A percentile compares a stretch with the other conserved stretches of the same genome.
These are phyloP conservation scores for Salix udensis DNA, from an alignment of 345 rosid genomes.

Conservation along the genomic window DNA sequence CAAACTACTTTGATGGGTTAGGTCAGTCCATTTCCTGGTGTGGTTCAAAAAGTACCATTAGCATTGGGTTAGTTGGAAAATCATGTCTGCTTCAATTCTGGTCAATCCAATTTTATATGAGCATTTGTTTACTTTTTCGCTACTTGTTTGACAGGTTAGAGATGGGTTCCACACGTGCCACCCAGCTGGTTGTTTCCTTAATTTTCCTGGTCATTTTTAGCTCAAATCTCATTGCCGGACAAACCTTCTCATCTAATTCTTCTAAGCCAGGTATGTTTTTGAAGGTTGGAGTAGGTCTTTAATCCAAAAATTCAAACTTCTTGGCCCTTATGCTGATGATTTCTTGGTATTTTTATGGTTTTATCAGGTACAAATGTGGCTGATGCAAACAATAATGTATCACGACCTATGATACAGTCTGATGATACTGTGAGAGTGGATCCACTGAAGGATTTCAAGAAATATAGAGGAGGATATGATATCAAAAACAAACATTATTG, in stretches of 20 bases:
- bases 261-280: constrained; percentile 20
- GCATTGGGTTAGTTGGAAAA: not conserved
- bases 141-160: constrained; percentile 25
- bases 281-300: not conserved
- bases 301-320: not conserved
- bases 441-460: constrained; percentile 43
- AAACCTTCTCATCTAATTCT: not conserved
- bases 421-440: constrained; percentile 56
- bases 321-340: not conserved
- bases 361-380: constrained; percentile 26
- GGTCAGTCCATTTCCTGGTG: not conserved
- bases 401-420: constrained; percentile 10
- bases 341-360: not conserved
- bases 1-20: constrained; percentile 17
- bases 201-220: constrained; percentile 21
- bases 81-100: constrained; percentile 1
- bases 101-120: constrained; percentile 9
- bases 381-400: constrained; percentile 21
- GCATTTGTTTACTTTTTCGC: not conserved
- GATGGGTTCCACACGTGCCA: constrained; percentile 25
- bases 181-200: constrained; percentile 8
- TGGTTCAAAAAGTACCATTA: not conserved
- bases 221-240: constrained; percentile 16
- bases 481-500: constrained; percentile 63
- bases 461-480: constrained; percentile 67